These are phyloP conservation scores for Sideroxylon spinosum DNA, from an alignment of 179 eudicot genomes.

Conservation along the genomic window DNA sequence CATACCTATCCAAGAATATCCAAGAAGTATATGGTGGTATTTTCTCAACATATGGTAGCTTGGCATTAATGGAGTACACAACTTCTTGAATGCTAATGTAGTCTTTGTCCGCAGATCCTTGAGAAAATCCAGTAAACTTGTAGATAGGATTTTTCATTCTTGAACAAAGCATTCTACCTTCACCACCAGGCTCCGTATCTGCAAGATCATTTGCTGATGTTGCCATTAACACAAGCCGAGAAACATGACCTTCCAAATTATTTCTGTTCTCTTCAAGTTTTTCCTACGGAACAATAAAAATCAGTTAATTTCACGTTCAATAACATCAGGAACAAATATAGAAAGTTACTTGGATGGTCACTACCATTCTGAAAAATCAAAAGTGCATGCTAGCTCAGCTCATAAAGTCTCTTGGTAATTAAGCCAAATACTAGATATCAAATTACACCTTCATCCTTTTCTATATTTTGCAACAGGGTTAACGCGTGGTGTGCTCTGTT, in stretches of 20 bases:
- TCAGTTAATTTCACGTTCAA: background rate
- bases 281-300: constrained; percentile 37
- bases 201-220: constrained; percentile 26
- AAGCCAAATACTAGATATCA: background rate
- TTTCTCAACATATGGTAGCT: constrained; percentile 57
- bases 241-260: constrained; percentile 48
- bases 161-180: constrained; percentile 39
- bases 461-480: background rate
- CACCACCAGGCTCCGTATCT: constrained; percentile 18
- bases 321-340: background rate
- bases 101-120: constrained; percentile 53
- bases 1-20: constrained; percentile 72
- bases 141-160: constrained; percentile 49
- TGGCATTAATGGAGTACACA: constrained; percentile 37
- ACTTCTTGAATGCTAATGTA: constrained; percentile 41
- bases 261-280: constrained; percentile 49
- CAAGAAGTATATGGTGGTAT: constrained; percentile 82
- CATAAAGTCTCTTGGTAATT: background rate
- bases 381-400: background rate
- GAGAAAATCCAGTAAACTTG: constrained; percentile 37
- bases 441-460: background rate
- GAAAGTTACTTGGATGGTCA: too few relatives aligned
- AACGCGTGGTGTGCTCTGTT: too few relatives aligned
- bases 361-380: too few relatives aligned
- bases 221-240: constrained; percentile 15